These are phyloP conservation scores for Seiridium unicorne DNA, from an alignment of 2,329 filamentous ascomycete genomes.

Conservation along the genomic window DNA sequence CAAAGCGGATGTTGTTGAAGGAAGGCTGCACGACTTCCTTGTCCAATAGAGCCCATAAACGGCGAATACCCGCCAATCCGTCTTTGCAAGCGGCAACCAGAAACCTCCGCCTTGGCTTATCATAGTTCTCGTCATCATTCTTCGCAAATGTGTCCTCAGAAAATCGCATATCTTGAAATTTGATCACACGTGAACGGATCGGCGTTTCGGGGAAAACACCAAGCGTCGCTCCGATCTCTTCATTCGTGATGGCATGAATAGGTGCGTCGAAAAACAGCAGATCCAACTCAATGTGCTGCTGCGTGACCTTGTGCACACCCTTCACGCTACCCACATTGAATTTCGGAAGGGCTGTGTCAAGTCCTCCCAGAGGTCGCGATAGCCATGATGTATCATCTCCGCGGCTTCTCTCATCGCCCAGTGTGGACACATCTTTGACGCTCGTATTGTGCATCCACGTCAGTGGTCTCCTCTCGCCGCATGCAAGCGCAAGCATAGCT, in stretches of 20 bases:
- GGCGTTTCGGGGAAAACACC: neutral
- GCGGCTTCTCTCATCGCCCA: too few relatives aligned
- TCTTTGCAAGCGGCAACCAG: neutral
- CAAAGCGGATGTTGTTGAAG: neutral
- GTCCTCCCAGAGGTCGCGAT: neutral
- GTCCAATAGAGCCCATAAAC: neutral
- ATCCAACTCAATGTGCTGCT: neutral
- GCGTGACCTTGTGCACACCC: neutral
- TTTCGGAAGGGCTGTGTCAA: neutral
- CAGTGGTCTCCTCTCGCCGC: neutral
- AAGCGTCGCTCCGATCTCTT: neutral
- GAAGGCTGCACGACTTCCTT: neutral
- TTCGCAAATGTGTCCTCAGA: neutral
- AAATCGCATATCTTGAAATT: neutral
- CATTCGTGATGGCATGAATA: neutral
- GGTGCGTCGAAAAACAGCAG: neutral
- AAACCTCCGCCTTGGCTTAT: neutral
- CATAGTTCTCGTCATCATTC: neutral
- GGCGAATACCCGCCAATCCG: neutral
- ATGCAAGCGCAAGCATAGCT: neutral
- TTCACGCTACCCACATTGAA: neutral
- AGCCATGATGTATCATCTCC: neutral
- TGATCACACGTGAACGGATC: neutral
- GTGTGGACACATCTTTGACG: neutral
- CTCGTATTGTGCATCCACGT: neutral